Conservation (phyloP, 441 rosid genomes). For the Arabidopsis hybrid region DNA sequence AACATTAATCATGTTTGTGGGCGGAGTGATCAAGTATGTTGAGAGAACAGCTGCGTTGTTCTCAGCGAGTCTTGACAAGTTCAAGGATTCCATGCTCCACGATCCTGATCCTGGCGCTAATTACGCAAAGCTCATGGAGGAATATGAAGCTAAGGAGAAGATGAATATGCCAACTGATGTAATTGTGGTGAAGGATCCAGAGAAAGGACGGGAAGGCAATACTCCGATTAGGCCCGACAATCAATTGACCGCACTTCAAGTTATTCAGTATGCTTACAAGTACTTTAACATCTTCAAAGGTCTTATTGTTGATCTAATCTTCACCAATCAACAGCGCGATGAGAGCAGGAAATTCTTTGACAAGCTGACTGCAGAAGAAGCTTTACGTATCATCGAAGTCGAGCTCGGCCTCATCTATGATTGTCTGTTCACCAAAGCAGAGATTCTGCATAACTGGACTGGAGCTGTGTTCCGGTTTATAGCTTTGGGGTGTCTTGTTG, state of each 20-base stretch:
- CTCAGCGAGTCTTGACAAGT: conserved; percentile 58
- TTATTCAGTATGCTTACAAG: conserved; percentile 45
- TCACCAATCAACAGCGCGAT: conserved; percentile 46
- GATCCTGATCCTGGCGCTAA: conserved; percentile 59
- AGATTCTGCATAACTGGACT: conserved; percentile 24
- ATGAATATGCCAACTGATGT: conserved; percentile 49
- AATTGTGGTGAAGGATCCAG: conserved; percentile 46
- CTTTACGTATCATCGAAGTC: conserved; percentile 51
- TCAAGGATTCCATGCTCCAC: conserved; percentile 57
- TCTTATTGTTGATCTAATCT: conserved; percentile 57
- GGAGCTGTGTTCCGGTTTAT: conserved; percentile 35
- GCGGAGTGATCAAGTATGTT: conserved; percentile 58
- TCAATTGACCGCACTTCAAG: conserved; percentile 4
- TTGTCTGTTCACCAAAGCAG: conserved; percentile 57
- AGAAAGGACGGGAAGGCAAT: conserved; percentile 39
- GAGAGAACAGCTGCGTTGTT: conserved; percentile 64
- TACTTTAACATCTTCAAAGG: conserved; percentile 49
- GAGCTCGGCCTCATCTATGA: conserved; percentile 64
- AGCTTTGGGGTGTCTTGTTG: conserved; percentile 38
- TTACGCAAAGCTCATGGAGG: conserved; percentile 61
- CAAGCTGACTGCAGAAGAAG: neutral
- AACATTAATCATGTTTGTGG: conserved; percentile 48
- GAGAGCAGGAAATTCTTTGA: conserved; percentile 45
- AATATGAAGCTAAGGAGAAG: conserved; percentile 48
- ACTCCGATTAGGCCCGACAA: neutral